phyloP scores from a whole-genome alignment of 768 basidiomycete genomes.

The Termitomyces sp. region DNA sequence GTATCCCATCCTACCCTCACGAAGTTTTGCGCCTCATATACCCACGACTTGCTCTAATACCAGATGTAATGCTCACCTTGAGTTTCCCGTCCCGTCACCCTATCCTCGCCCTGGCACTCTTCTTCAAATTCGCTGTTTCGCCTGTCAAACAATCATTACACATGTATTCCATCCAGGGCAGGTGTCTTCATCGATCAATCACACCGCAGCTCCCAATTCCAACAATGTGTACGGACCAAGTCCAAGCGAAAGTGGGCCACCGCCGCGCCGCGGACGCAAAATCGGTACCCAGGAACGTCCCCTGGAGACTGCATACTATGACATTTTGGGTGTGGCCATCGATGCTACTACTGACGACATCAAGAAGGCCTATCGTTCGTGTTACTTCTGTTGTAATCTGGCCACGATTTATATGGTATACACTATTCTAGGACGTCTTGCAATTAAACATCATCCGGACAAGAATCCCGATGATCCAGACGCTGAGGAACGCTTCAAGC shows the following conservation, averaged over 20 bases:
- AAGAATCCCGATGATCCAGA: constrained; percentile 86
- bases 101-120: constrained; percentile 52
- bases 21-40: constrained; percentile 66
- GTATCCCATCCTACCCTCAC: constrained; percentile 56
- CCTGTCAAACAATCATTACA: constrained; percentile 56
- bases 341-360: constrained; percentile 80
- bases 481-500: constrained; percentile 87
- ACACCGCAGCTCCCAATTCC: constrained; percentile 3
- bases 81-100: constrained; percentile 66
- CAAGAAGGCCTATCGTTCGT: constrained; percentile 87
- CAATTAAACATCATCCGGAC: constrained; percentile 91
- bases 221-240: constrained; percentile 19
- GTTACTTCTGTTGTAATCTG: neutral
- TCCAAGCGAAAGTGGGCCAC: constrained; percentile 22
- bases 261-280: constrained; percentile 57
- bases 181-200: constrained; percentile 31
- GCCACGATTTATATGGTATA: neutral
- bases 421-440: constrained; percentile 57
- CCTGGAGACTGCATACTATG: constrained; percentile 89
- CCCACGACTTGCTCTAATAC: constrained; percentile 53
- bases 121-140: constrained; percentile 68
- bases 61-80: constrained; percentile 51
- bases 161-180: constrained; percentile 72
- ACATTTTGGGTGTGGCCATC: constrained; percentile 72
- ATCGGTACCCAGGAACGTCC: constrained; percentile 88